These are phyloP conservation scores for Cymbopogon flexuosus DNA, from an alignment of 202 grass and related monocot genomes.

Conservation along the genomic window DNA sequence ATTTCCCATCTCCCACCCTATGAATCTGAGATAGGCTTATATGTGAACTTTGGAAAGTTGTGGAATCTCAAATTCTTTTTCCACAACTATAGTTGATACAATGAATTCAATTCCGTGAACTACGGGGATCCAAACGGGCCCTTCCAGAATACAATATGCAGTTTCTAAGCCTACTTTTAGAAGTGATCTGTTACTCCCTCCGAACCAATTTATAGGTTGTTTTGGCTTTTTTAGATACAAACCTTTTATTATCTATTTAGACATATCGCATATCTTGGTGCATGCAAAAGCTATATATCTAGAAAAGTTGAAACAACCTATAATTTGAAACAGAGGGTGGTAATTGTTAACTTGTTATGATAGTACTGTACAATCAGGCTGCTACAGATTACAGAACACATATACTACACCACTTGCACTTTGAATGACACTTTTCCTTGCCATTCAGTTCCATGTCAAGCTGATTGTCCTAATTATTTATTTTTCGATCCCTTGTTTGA, in stretches of 20 bases:
- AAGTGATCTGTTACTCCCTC: neutral
- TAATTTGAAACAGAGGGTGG: neutral
- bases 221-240: neutral
- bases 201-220: neutral
- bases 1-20: too few relatives aligned
- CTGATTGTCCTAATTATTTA: neutral
- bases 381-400: neutral
- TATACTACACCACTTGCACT: neutral
- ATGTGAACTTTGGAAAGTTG: too few relatives aligned
- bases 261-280: neutral
- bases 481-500: constrained; percentile 2
- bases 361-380: constrained; percentile 2
- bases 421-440: constrained; percentile 1
- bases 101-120: too few relatives aligned
- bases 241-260: neutral
- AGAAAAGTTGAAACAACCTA: neutral
- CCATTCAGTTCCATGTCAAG: neutral
- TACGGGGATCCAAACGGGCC: too few relatives aligned
- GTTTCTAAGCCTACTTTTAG: neutral
- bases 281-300: neutral
- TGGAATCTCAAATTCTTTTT: too few relatives aligned
- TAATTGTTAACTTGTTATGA: neutral
- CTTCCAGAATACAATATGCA: neutral
- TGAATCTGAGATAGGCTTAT: too few relatives aligned
- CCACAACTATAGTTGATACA: too few relatives aligned